Evolutionary conservation across 768 basidiomycete genomes (phyloP).

Genomic region (Cubamyces sp.): DNA sequence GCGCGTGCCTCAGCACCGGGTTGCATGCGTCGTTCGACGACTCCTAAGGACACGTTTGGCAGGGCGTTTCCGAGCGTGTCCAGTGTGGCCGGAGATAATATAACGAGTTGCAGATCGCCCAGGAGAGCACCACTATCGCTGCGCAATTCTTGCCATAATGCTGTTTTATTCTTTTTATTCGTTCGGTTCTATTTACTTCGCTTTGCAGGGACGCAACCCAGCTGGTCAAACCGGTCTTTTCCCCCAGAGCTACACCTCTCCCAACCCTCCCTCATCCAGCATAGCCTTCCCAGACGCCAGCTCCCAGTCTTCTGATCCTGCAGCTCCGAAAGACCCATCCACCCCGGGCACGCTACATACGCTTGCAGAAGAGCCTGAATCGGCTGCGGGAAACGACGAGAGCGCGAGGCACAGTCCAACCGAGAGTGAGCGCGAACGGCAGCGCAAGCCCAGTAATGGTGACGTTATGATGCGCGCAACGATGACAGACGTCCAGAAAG

Average conservation of each 20-base stretch:
- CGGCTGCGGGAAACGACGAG: conserved; percentile 24
- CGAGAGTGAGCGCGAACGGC: conserved; percentile 35
- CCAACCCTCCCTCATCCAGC: conserved; percentile 46
- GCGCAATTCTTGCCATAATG: conserved; percentile 17
- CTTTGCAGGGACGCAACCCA: conserved; percentile 77
- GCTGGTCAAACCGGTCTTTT: conserved; percentile 88
- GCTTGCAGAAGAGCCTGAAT: conserved; percentile 45
- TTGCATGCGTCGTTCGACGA: background rate
- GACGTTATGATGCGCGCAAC: conserved; percentile 91
- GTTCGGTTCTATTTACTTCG: conserved; percentile 23
- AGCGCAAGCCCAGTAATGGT: conserved; percentile 31
- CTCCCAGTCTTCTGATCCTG: conserved; percentile 5
- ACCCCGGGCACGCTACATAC: conserved; percentile 42
- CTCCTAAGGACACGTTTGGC: background rate
- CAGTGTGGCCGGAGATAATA: conserved; percentile 7
- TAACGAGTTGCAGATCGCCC: background rate
- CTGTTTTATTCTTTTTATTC: conserved; percentile 20
- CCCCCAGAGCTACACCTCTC: conserved; percentile 84
- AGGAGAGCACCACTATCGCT: background rate
- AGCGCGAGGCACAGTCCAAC: conserved; percentile 29
- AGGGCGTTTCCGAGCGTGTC: background rate
- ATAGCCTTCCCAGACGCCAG: conserved; percentile 32
- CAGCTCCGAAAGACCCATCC: conserved; percentile 30
- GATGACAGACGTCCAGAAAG: conserved; percentile 87
- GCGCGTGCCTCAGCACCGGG: background rate